Evolutionary conservation across 1,284 basidiomycete genomes (phyloP), one percentile per base, ranked within the genome.

Genomic region (Ustilago crameri): DNA sequence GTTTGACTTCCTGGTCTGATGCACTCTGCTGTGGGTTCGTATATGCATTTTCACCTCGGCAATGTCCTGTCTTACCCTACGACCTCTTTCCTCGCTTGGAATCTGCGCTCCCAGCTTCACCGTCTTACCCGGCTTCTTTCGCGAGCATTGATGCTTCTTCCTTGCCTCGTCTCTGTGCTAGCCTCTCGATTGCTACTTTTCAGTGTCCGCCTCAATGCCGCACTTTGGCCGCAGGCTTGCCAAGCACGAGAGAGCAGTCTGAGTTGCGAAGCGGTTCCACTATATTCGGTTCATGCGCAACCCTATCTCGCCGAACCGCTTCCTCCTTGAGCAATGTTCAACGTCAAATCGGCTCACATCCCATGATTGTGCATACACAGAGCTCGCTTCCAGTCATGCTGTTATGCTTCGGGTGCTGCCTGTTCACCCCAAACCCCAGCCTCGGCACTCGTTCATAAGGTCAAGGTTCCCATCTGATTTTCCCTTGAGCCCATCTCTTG

Each of bases 71-170:
- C 49, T 35, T 41, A 26, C 35, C 40, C 32, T 27, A 9, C 14
- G 24, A 43, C 46, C 24, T 42, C 34, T 23, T 46, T 40, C 46
- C 52, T 62, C 51, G 57, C 51, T 60, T 52, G 57, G 35, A 15
- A 51, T 10, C 43, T 12, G 40, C 23, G 40, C 24, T 49, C 32
- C 44, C 18, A 17, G 18, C 34, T 49, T n/a, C 15, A 27, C 35
- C 27, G 55, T 58, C 55, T 58, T 48, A 58, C 49, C 46, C 55
- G 48, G 55, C 47, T 57, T 50, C 43, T 41, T 46, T 50, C n/a
- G n/a, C n/a, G n/a, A n/a, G n/a, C n/a, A n/a, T n/a, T 44, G 30
- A 9, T 24, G 10, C 10, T 30, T 17, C 32, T 20, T 41, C 9
- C 30, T 30, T 41, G 23, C 17, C 17, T 38, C 20, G 23, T 47